Evolutionary conservation across 148 eudicot genomes (phyloP), one percentile per base, ranked within the genome.

Genomic region (Amaranthus cruentus): DNA sequence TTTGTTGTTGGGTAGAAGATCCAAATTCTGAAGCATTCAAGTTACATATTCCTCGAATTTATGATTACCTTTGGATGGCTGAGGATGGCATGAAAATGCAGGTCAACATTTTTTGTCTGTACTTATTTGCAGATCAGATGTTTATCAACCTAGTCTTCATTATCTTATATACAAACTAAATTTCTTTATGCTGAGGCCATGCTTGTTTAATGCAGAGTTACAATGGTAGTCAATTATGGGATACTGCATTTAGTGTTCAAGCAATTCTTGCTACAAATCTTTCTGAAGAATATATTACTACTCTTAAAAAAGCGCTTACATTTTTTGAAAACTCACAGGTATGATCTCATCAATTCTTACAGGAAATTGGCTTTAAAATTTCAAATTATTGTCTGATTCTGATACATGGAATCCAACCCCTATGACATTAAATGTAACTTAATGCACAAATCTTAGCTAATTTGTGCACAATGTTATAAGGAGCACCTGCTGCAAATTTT

Each of bases 71-170:
- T 62, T 96, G 99, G 99, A 67, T 96, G 81, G 99, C 99, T 73
- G 99, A 96, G 83, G 99, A 96, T 73, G 99, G 99, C 80, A 92
- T 96, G 97, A 96, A 96, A 81, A 96, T 96, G 97, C 99, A 96
- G 99, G 99, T 88, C 57, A 60, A 49, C 52, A 42, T 71, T 46
- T 68, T 74, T 66, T 56, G 56, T 67, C 71, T 53, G 47, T 14
- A 28, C 11, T 6, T 73, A 28, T 28, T 10, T 28, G 3, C 21
- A 38, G 54, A 14, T 47, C 13, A 46, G 55, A 52, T 60, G 4
- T 69, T 10, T 69, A 3, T 55, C 21, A n/a, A 18, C 15, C 12
- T 57, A 12, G n/a, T 47, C 52, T 49, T 10, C 46, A 1, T 65
- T 28, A 28, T 28, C 38, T 28, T 28, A 28, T 13, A 48, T 42